Conservation (phyloP, 352 stramenopile species). For the Pythium guiyangense region DNA sequence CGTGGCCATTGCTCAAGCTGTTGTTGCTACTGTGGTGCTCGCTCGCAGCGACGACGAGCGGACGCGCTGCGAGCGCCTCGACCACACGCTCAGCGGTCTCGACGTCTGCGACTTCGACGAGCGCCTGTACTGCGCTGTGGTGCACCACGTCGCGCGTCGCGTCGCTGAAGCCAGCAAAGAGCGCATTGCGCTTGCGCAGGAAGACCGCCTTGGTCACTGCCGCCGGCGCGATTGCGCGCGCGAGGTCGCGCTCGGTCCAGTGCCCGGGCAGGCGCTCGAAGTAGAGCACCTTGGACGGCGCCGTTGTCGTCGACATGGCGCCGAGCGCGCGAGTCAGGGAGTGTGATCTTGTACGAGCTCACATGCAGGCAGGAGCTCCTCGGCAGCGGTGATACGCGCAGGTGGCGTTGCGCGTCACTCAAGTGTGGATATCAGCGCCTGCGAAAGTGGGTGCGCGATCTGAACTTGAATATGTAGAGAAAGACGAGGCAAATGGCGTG, state of each 20-base stretch:
- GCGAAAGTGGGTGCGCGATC: too few relatives aligned
- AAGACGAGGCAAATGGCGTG: too few relatives aligned
- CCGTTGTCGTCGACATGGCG: slow-evolving; percentile 1
- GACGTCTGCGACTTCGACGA: slow-evolving; percentile 35
- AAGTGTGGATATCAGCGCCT: too few relatives aligned
- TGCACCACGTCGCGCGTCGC: slow-evolving; percentile 23
- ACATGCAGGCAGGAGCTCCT: too few relatives aligned
- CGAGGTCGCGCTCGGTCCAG: slow-evolving; percentile 37
- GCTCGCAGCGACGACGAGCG: slow-evolving; percentile 15
- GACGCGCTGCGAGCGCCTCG: slow-evolving; percentile 16
- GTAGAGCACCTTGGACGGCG: slow-evolving; percentile 49
- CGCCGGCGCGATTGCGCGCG: slow-evolving; percentile 16
- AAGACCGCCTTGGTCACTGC: slow-evolving; percentile 37
- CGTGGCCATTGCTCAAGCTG: too few relatives aligned
- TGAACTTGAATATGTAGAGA: too few relatives aligned
- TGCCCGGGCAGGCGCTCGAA: slow-evolving; percentile 41
- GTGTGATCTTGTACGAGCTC: too few relatives aligned
- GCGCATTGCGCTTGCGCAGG: slow-evolving; percentile 47
- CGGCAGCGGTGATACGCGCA: too few relatives aligned
- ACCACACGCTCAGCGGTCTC: slow-evolving; percentile 26
- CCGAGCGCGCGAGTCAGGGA: not conserved
- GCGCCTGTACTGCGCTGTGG: slow-evolving; percentile 37
- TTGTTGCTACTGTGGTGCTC: not conserved
- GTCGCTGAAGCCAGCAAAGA: slow-evolving; percentile 38
- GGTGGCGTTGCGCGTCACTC: too few relatives aligned